Base-by-base conservation (phyloP, 257 asterid species). In the Marsdenia floribunda region DNA sequence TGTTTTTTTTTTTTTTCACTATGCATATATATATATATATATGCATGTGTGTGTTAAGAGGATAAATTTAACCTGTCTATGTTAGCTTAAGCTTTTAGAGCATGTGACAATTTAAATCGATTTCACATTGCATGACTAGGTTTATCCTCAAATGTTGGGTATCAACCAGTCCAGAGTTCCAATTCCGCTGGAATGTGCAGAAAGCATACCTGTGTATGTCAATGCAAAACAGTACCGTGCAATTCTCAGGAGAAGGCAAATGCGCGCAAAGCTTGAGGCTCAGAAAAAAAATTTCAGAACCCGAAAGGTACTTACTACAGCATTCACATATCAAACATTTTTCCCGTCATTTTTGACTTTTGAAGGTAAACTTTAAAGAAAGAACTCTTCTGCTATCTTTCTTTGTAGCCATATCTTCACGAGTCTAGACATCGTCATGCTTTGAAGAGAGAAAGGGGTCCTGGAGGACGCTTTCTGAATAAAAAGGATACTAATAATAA, bases 141-240 rank as follows among this genome's bases (percentile, higher is more conserved):
- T 88, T 73, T 85, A 83, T 80, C 90, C 97, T 68, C 92, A 82
- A 70, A 83, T 85, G 83, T 75, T 81, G 77, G 92, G 90, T 47
- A 35, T 83, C 21, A 59, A 81, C 75, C 90, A 83, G 35, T 71
- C 87, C 60, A 82, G 96, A 82, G 85, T 84, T 53, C 80, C 87
- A 71, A 90, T 90, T 68, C 98, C 96, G 75, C 83, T 83, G 60
- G 90, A 89, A 67, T 84, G 76, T 63, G 73, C 86, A 8, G 89
- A 89, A 70, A 86, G 85, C 81, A 52, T 83, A 47, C 96, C 96
- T 4, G 79, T 89, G 71, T 88, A 84, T 19, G 97, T 92, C 19
- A 92, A 92, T 53, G 92, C 96, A 15, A 92, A 87, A 77, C 98
- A 92, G 70, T 89, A 85, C 82, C 87, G 80, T 47, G 96, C 96